phyloP scores from a whole-genome alignment of 805 yeast species.

The Komagataella ulmi region DNA sequence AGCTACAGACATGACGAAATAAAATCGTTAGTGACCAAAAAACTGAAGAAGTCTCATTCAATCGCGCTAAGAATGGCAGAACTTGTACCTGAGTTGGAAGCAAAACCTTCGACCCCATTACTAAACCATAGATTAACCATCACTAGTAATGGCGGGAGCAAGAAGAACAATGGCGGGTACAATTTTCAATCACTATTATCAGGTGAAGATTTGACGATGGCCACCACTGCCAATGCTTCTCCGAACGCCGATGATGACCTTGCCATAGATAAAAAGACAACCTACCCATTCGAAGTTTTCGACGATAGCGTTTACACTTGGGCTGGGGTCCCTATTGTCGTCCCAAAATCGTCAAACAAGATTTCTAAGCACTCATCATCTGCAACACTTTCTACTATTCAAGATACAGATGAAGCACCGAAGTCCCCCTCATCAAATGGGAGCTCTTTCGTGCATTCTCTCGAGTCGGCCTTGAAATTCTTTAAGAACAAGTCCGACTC shows the following conservation, averaged over 20 bases:
- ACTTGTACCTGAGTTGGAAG: neutral
- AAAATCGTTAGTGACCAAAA: constrained; percentile 5
- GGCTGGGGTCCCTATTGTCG: constrained; percentile 2
- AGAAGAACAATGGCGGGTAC: neutral
- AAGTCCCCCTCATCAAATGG: constrained; percentile 4
- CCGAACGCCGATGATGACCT: constrained; percentile 1
- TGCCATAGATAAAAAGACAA: constrained; percentile 19
- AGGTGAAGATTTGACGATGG: neutral
- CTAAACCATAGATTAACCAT: neutral
- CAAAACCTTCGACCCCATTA: neutral
- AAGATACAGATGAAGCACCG: constrained; percentile 1
- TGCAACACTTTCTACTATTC: neutral
- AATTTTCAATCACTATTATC: neutral
- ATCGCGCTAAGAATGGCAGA: neutral
- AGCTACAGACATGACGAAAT: neutral
- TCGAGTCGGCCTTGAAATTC: constrained; percentile 13
- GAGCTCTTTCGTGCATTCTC: constrained; percentile 1
- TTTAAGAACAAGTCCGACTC: constrained; percentile 10
- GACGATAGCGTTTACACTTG: constrained; percentile 49
- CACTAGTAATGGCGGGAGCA: neutral
- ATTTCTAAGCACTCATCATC: neutral
- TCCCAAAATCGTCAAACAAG: neutral
- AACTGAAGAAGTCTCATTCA: constrained; percentile 4
- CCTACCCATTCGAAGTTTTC: constrained; percentile 49
- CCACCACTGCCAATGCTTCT: neutral